phyloP scores from a whole-genome alignment of 2,329 filamentous ascomycete species.

The Aspergillus uvarum region DNA sequence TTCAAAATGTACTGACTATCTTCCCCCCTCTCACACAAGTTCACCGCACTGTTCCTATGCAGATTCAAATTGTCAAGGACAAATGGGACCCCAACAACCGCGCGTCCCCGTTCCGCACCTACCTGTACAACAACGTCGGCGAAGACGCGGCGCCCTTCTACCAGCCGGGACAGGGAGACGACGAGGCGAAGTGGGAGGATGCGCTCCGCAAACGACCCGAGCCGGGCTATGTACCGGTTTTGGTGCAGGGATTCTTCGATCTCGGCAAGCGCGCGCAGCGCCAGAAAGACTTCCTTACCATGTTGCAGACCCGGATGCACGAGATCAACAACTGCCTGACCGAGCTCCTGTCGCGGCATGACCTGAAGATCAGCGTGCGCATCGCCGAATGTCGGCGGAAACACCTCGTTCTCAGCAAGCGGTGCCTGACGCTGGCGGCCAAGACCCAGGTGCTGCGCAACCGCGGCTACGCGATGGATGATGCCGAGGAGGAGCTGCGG shows the following conservation, averaged over 20 bases:
- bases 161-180: conserved; percentile 57
- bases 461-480: conserved; percentile 64
- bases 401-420: conserved; percentile 60
- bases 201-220: conserved; percentile 60
- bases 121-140: conserved; percentile 63
- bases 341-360: conserved; percentile 59
- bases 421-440: conserved; percentile 60
- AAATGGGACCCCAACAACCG: conserved; percentile 60
- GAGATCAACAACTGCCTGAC: conserved; percentile 65
- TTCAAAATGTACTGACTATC: neutral
- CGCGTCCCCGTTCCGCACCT: conserved; percentile 58
- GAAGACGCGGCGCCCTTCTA: conserved; percentile 62
- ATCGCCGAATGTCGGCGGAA: conserved; percentile 59
- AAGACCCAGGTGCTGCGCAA: conserved; percentile 65
- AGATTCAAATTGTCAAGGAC: conserved; percentile 59
- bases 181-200: conserved; percentile 64
- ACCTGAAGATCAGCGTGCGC: conserved; percentile 59
- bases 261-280: conserved; percentile 58
- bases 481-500: conserved; percentile 62
- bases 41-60: conserved; percentile 61
- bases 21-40: conserved; percentile 34
- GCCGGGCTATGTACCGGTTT: conserved; percentile 58
- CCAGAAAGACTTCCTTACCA: conserved; percentile 58
- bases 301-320: conserved; percentile 59
- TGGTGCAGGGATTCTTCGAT: conserved; percentile 60